Evolutionary conservation across 2,329 filamentous ascomycete species (phyloP).

Genomic region (Fusarium sp.): DNA sequence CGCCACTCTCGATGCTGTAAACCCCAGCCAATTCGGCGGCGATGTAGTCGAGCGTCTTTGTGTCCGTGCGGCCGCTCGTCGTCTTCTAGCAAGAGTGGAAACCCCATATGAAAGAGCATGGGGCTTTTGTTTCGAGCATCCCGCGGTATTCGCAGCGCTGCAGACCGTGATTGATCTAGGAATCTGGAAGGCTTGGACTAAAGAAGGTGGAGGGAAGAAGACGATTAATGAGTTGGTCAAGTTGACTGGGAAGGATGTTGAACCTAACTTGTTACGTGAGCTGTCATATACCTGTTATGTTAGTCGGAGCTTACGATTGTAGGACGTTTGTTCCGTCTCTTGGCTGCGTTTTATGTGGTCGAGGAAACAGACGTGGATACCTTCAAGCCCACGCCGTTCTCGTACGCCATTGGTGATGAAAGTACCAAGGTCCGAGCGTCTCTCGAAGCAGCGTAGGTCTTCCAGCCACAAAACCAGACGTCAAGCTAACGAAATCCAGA

Average conservation of each 20-base stretch:
- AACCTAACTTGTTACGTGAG: slow-evolving; percentile 20
- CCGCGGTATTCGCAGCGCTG: slow-evolving; percentile 20
- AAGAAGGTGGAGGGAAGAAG: slow-evolving; percentile 5
- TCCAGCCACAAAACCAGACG: fast-evolving
- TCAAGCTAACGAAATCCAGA: neutral
- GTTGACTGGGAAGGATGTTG: slow-evolving; percentile 2
- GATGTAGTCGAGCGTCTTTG: slow-evolving; percentile 30
- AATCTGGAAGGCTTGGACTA: slow-evolving; percentile 23
- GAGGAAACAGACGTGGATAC: slow-evolving; percentile 23
- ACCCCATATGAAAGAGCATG: slow-evolving; percentile 27
- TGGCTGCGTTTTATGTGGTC: slow-evolving; percentile 29
- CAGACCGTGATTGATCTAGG: slow-evolving; percentile 23
- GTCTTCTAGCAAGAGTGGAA: slow-evolving; percentile 15
- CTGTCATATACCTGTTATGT: fast-evolving
- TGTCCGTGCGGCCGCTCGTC: slow-evolving; percentile 20
- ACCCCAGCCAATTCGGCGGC: neutral
- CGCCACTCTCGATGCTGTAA: slow-evolving; percentile 5
- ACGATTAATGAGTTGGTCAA: slow-evolving; percentile 18
- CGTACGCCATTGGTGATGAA: slow-evolving; percentile 26
- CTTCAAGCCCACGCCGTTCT: slow-evolving; percentile 26
- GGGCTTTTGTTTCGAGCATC: slow-evolving; percentile 30
- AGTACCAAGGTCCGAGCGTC: slow-evolving; percentile 29
- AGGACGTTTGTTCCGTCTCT: slow-evolving; percentile 25
- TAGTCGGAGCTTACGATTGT: neutral
- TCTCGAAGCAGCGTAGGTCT: slow-evolving; percentile 18